Base-by-base conservation (phyloP, 805 yeast species). In the Teunomyces atbi region DNA sequence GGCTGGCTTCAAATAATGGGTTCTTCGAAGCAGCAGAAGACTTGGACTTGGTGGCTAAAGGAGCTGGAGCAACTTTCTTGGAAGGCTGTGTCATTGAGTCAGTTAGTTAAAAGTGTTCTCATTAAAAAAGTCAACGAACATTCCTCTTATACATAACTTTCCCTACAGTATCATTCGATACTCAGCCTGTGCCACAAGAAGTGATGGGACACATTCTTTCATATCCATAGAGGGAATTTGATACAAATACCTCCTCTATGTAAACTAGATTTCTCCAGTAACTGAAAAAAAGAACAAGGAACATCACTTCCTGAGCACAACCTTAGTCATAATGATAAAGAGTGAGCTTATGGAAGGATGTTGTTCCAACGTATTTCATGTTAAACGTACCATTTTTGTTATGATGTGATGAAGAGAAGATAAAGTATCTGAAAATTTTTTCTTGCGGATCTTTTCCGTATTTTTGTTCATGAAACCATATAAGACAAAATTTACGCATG, bases 1-100 rank as follows among this genome's bases (percentile, higher is more conserved):
- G 96, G 58, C 89, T 80, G 54, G 96, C 76, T 74, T 87, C 65
- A 37, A 60, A 49, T 56, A 65, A 58, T 38, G 68, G 68, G 60
- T 65, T 64, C 53, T 56, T 54, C 43, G 62, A 53, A 29, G 67
- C 48, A 49, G 65, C 54, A 43, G 65, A 48, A 45, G 64, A 46
- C 36, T 57, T 53, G 45, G 65, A 44, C 62, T 68, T 70, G 48
- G 65, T 52, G 54, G 74, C 74, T 61, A 71, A 69, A 49, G 76
- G 75, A 52, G 74, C 73, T 66, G 72, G 72, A 57, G 76, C 76
- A 58, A 70, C 74, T 66, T 68, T 71, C 70, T 71, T 70, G 51
- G 57, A 47, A 44, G 56, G 57, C 54, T 52, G 54, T 53, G 53
- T 50, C 52, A 49, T 49, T 46, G 50, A 48, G 46, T 47, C 34